A percentile compares a stretch with the other conserved stretches of the same genome.
phyloP scores from a whole-genome alignment of 2,329 filamentous ascomycete species.

The Ophiostoma triangulosporum region DNA sequence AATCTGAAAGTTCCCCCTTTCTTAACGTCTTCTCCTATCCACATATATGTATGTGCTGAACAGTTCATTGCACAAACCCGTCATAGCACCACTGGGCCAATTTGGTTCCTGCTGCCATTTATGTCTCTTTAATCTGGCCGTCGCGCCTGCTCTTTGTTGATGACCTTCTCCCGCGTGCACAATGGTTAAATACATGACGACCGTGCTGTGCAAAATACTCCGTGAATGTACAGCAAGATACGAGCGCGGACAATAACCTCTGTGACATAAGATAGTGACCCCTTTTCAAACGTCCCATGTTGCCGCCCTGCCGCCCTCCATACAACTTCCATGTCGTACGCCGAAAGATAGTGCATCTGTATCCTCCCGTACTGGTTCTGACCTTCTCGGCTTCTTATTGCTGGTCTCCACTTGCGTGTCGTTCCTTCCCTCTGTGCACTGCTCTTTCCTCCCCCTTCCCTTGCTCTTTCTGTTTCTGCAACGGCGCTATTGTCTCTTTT shows the following conservation, averaged over 20 bases:
- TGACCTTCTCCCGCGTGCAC: no score
- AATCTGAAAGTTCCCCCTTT: conserved; percentile 7
- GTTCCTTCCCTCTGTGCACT: conserved; percentile 8
- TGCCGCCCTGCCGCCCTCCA: conserved; percentile 10
- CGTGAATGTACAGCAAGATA: no score
- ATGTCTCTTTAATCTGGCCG: conserved; percentile 4
- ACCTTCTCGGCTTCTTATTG: not conserved
- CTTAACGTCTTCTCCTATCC: conserved; percentile 6
- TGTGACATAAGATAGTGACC: no score
- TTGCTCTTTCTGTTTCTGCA: conserved; percentile 1
- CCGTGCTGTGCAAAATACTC: no score
- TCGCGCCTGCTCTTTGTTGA: no score
- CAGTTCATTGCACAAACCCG: no score
- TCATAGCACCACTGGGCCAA: no score
- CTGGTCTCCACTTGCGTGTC: conserved; percentile 8
- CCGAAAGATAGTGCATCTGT: conserved; percentile 1
- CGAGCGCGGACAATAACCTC: no score
- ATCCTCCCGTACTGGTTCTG: conserved; percentile 5
- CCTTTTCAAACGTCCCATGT: conserved; percentile 5
- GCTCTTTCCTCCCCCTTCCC: not conserved
- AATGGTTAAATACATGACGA: no score
- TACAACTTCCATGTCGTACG: no score
- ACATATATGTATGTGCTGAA: not conserved
- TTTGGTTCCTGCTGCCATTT: not conserved
- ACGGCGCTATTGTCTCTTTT: conserved; percentile 2